Base-by-base conservation (phyloP, 2,329 filamentous ascomycete species). In the Canariomyces notabilis region DNA sequence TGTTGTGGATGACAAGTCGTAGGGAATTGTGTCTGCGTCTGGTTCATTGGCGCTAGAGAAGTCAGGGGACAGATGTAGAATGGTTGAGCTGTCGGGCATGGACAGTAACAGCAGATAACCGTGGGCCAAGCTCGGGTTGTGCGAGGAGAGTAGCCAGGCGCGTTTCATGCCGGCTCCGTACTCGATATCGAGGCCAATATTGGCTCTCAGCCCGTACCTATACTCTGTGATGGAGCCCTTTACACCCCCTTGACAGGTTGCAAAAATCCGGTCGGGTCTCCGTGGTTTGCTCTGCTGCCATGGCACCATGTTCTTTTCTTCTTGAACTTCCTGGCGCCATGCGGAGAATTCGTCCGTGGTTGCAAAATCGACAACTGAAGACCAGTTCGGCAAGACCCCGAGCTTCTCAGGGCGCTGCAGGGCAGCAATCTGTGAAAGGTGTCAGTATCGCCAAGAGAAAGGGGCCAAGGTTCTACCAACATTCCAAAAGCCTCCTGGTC, bases 401-500 rank as follows among this genome's bases (percentile, higher is more conserved):
- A 84, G 70, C 42, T 73, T 73, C 37, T 69, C 66, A 40, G 67
- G 74, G 20, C 74, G 64, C 50, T 77, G 67, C 53, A 80, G 75
- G 42, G 82, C 74, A 48, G 75, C 65, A 37, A 80, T 67, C 70
- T 82, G 47, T 8, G 20, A 37, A 26, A 14, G 18, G 23, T 5
- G 35, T 56, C 36, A 55, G 54, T 21, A 36, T n/a, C 5, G 29
- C 3, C n/a, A 4, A 31, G 21, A 21, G 22, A 37, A 9, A 5
- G 15, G 9, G 2, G 11, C 12, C 11, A 23, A 19, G 19, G 5
- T 26, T 14, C 19, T 26, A 11, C 23, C 15, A 56, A 87, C 82
- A 65, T 82, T 80, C 70, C 85, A 91, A 5, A 93, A 74, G 1
- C 83, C 82, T 6, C 90, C 90, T 50, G 83, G 79, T 7, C 89